A percentile compares a stretch with the other conserved stretches of the same genome.
phyloP scores from a whole-genome alignment of 306 rosid species.

The Castanea mollissima region DNA sequence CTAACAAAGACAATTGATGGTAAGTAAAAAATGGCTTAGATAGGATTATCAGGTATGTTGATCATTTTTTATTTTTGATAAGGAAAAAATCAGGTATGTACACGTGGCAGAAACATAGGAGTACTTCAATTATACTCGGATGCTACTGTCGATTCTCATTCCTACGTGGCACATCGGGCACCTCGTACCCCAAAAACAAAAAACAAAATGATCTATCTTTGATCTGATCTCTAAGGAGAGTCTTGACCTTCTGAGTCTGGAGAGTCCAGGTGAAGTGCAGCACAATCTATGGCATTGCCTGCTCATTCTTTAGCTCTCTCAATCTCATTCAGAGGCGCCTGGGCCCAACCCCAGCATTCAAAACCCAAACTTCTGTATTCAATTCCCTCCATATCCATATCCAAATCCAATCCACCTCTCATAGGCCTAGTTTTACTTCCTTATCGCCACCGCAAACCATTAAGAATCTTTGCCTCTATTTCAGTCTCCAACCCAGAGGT shows the following conservation, averaged over 20 bases:
- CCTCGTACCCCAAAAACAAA: neutral
- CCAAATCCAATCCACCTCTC: neutral
- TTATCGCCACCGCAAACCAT: constrained; percentile 20
- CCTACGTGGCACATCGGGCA: neutral
- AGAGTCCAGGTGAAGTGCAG: neutral
- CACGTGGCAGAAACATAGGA: neutral
- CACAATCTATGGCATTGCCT: constrained; percentile 55
- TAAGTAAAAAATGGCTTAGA: no score
- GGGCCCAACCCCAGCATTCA: constrained; percentile 10
- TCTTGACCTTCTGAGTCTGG: no score
- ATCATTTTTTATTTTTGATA: neutral
- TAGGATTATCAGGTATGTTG: no score
- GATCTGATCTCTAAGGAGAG: no score
- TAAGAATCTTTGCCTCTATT: constrained; percentile 52
- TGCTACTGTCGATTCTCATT: neutral
- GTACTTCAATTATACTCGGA: neutral
- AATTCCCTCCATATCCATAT: neutral
- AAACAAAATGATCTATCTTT: no score
- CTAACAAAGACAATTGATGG: no score
- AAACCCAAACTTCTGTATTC: constrained; percentile 11
- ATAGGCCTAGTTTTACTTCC: constrained; percentile 4
- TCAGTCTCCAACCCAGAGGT: constrained; percentile 51
- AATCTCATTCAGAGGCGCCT: constrained; percentile 23
- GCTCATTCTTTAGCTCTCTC: constrained; percentile 43
- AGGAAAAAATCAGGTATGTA: neutral